Base-by-base conservation (phyloP, 148 eudicot species). In the Nepenthes gracilis region DNA sequence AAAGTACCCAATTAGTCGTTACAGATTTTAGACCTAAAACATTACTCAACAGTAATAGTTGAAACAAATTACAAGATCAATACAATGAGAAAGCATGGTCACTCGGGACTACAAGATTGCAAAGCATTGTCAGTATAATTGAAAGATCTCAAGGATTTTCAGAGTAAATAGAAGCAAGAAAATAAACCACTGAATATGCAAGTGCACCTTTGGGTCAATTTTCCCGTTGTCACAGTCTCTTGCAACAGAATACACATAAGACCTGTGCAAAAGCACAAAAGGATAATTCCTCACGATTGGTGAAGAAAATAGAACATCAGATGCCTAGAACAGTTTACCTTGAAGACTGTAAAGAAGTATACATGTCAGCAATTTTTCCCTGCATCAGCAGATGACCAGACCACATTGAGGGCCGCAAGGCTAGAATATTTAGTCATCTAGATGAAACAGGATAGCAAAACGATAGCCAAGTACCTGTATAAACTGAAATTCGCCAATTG, bases 291-390 rank as follows among this genome's bases (percentile, higher is more conserved):
- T 55, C 23, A 33, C 23, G 9, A 9, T 55, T 33, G 65, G 38
- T 54, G 34, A 51, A 59, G 70, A 5, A 54, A 32, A 53, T 33
- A 12, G 37, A 57, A 35, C 2, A 64, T 55, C 55, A 6, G 33
- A 23, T 6, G n/a, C 10, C 36, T 70, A 40, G 12, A 48, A 35
- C 9, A 40, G 33, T 50, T 43, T 65, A 90, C 99, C 99, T 83
- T 60, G 99, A 85, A 65, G 99, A 89, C 66, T 89, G 99, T 57
- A 94, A 68, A 9, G 99, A 70, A 57, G 99, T 94, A 77, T 94
- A 94, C 85, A 94, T 94, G 78, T 94, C 99, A 64, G 99, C 97
- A 62, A 94, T 64, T 67, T 94, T 94, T 35, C 99, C 99, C 99
- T 94, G 88, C 71, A 77, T 64, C 59, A 37, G 60, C 64, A 64